Conservation (phyloP, 2,329 filamentous ascomycete genomes). For the Achaetomium macrosporum region DNA sequence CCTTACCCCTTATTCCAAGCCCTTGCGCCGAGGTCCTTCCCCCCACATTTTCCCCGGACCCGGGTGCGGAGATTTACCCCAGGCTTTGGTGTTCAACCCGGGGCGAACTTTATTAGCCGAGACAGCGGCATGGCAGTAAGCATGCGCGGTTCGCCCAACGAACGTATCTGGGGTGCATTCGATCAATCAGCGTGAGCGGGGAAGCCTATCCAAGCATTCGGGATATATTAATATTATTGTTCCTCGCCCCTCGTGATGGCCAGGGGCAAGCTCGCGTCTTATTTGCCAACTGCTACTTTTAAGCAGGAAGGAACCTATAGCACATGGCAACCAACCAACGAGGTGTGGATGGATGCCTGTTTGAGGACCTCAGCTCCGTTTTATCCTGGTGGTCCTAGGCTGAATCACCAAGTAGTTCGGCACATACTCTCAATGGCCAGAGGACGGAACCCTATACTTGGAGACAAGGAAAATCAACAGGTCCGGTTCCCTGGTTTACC, state of each 20-base stretch:
- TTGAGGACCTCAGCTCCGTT: background rate
- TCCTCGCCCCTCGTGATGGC: background rate
- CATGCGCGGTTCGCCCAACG: constrained; percentile 15
- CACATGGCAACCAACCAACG: background rate
- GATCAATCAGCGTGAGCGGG: constrained; percentile 8
- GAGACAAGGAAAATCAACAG: too few relatives aligned
- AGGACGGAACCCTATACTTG: too few relatives aligned
- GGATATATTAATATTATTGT: constrained; percentile 12
- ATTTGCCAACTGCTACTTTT: background rate
- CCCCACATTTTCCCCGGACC: constrained; percentile 21
- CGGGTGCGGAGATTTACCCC: constrained; percentile 14
- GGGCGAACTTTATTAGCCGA: constrained; percentile 17
- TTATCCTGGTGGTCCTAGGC: constrained; percentile 3
- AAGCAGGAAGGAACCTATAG: background rate
- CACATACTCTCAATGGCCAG: background rate
- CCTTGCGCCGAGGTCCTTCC: background rate
- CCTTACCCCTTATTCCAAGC: background rate
- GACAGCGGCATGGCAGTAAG: background rate
- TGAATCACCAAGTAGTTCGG: constrained; percentile 5
- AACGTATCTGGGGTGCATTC: constrained; percentile 10
- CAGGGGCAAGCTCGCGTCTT: background rate
- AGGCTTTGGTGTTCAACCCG: background rate
- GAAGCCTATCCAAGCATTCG: constrained; percentile 7
- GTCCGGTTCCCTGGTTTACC: too few relatives aligned
- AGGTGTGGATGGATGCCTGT: background rate